A percentile compares a stretch with the other conserved stretches of the same genome.
Conservation (phyloP, 331 rosid genomes). For the Quercus tomentella region DNA sequence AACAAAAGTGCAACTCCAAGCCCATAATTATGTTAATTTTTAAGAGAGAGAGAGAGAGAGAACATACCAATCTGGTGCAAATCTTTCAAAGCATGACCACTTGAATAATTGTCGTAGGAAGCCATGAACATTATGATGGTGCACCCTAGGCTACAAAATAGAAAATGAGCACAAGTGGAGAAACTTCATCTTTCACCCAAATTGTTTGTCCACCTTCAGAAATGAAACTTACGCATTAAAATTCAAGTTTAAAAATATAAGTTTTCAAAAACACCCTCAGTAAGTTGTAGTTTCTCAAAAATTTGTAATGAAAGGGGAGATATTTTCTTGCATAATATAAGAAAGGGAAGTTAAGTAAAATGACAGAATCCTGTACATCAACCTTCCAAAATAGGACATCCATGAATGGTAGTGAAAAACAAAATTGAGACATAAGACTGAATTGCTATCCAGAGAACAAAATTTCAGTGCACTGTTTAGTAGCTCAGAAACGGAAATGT, state of each 20-base stretch:
- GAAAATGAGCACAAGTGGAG: constrained; percentile 24
- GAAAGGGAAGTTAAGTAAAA: not conserved
- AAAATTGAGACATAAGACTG: not conserved
- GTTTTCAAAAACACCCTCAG: not conserved
- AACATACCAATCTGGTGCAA: constrained; percentile 63
- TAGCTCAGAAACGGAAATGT: not conserved
- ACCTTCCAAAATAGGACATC: not conserved
- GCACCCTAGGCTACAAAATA: constrained; percentile 76
- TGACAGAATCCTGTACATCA: not conserved
- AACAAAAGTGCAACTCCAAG: not conserved
- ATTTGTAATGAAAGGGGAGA: not conserved
- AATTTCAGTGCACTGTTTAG: not conserved
- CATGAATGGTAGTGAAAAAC: not conserved
- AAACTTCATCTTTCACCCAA: constrained; percentile 1
- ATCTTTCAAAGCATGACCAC: constrained; percentile 77
- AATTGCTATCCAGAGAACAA: not conserved
- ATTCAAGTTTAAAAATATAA: not conserved
- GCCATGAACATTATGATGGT: constrained; percentile 73
- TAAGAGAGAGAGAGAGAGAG: not conserved
- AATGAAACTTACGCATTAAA: not conserved
- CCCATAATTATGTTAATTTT: constrained; percentile 1
- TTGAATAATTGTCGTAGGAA: constrained; percentile 85
- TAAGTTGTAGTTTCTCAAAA: not conserved
- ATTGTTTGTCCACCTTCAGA: not conserved
- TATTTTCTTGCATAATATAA: not conserved